Evolutionary conservation across 345 rosid genomes (phyloP).

Genomic region (Pistacia vera): DNA sequence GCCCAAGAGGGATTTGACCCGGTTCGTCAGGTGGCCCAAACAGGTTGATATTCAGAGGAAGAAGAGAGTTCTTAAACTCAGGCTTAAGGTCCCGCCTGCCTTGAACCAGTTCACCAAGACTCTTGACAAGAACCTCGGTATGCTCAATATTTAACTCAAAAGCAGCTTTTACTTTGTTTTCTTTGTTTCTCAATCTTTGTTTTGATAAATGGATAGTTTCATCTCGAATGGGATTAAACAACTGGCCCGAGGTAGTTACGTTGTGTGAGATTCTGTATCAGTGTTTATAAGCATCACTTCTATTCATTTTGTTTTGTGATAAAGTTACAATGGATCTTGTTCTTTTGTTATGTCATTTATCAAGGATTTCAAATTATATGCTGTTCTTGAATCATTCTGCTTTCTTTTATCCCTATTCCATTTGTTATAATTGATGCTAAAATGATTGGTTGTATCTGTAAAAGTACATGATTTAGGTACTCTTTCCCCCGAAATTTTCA

Average conservation of each 20-base stretch:
- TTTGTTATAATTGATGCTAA: no score
- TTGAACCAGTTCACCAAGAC: slow-evolving; percentile 91
- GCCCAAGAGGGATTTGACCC: slow-evolving; percentile 75
- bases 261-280: neutral
- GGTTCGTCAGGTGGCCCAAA: slow-evolving; percentile 80
- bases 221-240: no score
- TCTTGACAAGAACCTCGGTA: slow-evolving; percentile 87
- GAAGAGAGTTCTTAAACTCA: slow-evolving; percentile 75
- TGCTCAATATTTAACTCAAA: neutral
- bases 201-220: neutral
- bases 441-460: neutral
- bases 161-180: neutral
- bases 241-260: no score
- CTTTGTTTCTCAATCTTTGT: neutral
- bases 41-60: slow-evolving; percentile 74
- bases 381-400: neutral
- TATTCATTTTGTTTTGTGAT: neutral
- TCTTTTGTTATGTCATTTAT: neutral
- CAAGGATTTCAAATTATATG: neutral
- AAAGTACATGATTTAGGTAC: neutral
- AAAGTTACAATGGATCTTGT: neutral
- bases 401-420: no score
- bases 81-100: slow-evolving; percentile 91
- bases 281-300: neutral
- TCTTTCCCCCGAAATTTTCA: neutral